phyloP scores from a whole-genome alignment of 2,329 filamentous ascomycete species.

The Neophaeococcomyces mojaviensis region DNA sequence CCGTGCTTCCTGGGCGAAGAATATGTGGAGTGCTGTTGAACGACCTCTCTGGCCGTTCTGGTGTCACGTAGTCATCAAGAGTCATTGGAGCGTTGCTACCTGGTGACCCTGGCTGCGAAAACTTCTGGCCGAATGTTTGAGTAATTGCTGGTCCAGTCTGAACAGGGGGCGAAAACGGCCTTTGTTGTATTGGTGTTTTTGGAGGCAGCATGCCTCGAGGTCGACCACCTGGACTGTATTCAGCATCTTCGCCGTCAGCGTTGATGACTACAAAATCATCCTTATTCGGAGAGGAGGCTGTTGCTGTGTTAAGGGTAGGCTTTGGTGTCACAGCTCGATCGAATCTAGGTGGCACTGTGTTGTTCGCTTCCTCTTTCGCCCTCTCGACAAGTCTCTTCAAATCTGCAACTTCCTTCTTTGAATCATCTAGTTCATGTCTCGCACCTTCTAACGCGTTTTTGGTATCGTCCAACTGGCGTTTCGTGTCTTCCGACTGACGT shows the following conservation, averaged over 20 bases:
- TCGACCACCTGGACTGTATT: constrained; percentile 49
- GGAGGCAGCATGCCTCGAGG: constrained; percentile 33
- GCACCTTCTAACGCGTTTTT: too few relatives aligned
- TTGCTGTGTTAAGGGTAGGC: not conserved
- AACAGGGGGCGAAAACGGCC: not conserved
- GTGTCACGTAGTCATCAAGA: constrained; percentile 20
- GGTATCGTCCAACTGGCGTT: too few relatives aligned
- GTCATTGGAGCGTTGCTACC: constrained; percentile 23
- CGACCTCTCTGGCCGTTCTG: constrained; percentile 5
- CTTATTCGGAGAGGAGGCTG: constrained; percentile 5
- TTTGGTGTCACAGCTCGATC: not conserved
- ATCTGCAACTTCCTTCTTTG: too few relatives aligned
- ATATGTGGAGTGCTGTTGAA: not conserved
- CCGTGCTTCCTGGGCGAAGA: constrained; percentile 15
- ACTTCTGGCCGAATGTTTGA: not conserved
- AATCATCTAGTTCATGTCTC: too few relatives aligned
- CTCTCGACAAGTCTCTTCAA: not conserved
- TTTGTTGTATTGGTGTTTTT: not conserved
- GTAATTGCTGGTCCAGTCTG: not conserved
- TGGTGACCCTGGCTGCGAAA: constrained; percentile 12
- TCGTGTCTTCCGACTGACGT: too few relatives aligned
- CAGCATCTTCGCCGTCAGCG: constrained; percentile 22
- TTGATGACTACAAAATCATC: constrained; percentile 12
- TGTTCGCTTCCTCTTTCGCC: constrained; percentile 1
- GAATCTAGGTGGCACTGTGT: too few relatives aligned